Conservation (phyloP, 2,329 filamentous ascomycete genomes). For the Talaromyces rugulosus region DNA sequence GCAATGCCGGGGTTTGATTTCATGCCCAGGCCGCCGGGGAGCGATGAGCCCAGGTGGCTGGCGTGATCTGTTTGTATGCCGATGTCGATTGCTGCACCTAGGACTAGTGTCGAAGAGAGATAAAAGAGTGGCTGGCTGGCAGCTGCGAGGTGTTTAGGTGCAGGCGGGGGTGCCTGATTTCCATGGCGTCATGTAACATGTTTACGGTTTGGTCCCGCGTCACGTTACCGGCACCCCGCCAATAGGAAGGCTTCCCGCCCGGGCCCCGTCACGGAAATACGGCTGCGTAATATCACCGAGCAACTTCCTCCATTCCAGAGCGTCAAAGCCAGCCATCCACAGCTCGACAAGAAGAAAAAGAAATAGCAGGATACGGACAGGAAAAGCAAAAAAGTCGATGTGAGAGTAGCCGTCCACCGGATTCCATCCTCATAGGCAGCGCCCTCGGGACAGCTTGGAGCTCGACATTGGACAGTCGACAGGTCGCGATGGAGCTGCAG, state of each 20-base stretch:
- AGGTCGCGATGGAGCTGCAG: background rate
- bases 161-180: conserved; percentile 7
- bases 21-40: background rate
- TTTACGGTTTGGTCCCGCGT: background rate
- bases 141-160: no score
- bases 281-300: background rate
- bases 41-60: background rate
- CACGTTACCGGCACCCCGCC: background rate
- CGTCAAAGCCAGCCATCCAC: background rate
- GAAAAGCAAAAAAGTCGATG: background rate
- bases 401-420: background rate
- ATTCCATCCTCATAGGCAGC: background rate
- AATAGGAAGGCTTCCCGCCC: background rate
- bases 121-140: no score
- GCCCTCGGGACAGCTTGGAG: background rate
- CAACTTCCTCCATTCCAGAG: background rate
- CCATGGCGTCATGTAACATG: conserved; percentile 9
- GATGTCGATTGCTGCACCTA: background rate
- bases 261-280: background rate
- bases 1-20: background rate
- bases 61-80: background rate
- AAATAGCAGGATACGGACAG: background rate
- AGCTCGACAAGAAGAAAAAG: background rate
- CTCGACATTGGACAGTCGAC: background rate
- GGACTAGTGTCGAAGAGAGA: no score